Base-by-base conservation (phyloP, 2,329 filamentous ascomycete species). In the Xylaria sp. region DNA sequence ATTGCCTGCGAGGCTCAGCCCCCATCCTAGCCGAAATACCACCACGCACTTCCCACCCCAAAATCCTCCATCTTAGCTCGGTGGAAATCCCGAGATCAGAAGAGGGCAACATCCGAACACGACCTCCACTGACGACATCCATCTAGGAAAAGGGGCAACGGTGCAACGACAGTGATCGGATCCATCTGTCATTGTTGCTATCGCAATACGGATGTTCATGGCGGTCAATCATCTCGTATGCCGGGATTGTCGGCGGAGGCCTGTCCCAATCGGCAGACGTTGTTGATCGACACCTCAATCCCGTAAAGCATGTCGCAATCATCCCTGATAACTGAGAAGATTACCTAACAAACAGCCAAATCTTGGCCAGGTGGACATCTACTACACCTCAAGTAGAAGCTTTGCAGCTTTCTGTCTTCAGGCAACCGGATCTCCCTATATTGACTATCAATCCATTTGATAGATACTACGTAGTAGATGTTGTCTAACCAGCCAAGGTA, bases 11-110 rank as follows among this genome's bases (percentile, higher is more conserved):
- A 58, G 55, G 58, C 55, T 60, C 55, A 56, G 56, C 56, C 17
- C 51, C 46, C 39, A 47, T n/a, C 48, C 38, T 48, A 50, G 52
- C 58, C 55, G 57, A 39, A 60, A 60, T 62, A 49, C 49, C 55
- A 62, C 60, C 21, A 16, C 26, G 13, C 26, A 20, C 29, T 50
- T 54, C 56, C 52, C 54, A 60, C 37, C 37, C 48, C 48, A 46
- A 57, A 43, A 34, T n/a, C n/a, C 39, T 52, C 45, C 52, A 52
- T 54, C 40, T 50, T 56, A 53, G 48, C 40, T 47, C 48, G 56
- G 50, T 61, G 58, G 56, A 54, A 59, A 34, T 63, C 56, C 60
- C 60, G 60, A 61, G 48, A 59, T 59, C 54, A 63, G 57, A 61
- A 57, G 54, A 56, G 49, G 54, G 52, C 54, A 56, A 39, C 52